Base-by-base conservation (phyloP, 371 early-diverging fungal genomes). In the Lichtheimia ornata region DNA sequence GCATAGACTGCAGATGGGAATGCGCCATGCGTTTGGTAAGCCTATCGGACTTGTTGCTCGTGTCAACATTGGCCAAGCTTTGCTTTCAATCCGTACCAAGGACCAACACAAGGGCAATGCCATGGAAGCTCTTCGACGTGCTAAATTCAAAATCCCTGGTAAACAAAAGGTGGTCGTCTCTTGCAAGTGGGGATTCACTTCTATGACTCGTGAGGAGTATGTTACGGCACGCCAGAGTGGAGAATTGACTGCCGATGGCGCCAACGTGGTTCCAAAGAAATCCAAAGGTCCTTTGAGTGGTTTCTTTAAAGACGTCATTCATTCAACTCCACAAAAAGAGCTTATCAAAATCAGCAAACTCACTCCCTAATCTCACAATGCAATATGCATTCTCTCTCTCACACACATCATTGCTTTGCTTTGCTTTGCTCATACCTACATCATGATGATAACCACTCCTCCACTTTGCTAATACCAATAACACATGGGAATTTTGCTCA, bases 11-110 rank as follows among this genome's bases (percentile, higher is more conserved):
- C 99, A 99, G 87, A 95, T 94, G 67, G 99, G 99, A 89, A 99
- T 99, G 99, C 95, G 99, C 87, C 98, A 98, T 82, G 98, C 99
- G 70, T 99, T 90, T 79, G 99, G 99, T 75, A 99, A 99, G 92
- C 99, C 99, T 71, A 88, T 91, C 67, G 99, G 99, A 75, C 87
- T 91, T 65, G 99, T 95, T 65, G 99, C 99, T 65, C 95, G 99
- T 85, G 99, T 99, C 79, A 86, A 96, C 88, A 97, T 99, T 86
- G 98, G 98, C 45, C 99, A 99, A 88, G 87, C 95, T 64, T 89
- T 99, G 73, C 85, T 99, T 74, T 96, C 97, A 66, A 88, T 99
- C 78, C 97, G 99, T 79, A 92, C 97, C 85, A 98, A 96, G 91
- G 98, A 97, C 73, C 68, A 69, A 78, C 93, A 96, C 90, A 92